Evolutionary conservation across 169 alveolate genomes (phyloP).

Genomic region (Eimeria sp.): DNA sequence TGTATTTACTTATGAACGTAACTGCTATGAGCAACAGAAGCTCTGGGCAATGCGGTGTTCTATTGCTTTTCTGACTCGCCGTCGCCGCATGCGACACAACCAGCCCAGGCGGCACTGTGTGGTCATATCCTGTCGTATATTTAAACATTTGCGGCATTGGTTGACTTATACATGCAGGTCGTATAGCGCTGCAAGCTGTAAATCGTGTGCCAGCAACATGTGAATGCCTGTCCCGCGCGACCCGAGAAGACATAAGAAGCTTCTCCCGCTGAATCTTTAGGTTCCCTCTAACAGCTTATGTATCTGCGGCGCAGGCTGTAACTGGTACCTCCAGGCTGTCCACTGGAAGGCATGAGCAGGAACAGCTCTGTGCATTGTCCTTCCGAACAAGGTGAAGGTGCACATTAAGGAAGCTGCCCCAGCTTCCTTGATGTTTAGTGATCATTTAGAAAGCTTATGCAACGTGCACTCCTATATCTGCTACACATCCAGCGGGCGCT

Average conservation of each 20-base stretch:
- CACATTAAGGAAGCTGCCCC: neutral
- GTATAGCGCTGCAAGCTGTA: neutral
- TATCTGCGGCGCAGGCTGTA: neutral
- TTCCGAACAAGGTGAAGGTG: neutral
- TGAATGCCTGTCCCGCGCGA: neutral
- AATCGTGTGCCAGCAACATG: neutral
- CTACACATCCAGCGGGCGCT: neutral
- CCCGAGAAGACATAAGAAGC: neutral
- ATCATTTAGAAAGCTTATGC: neutral
- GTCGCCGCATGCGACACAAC: neutral
- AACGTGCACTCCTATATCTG: neutral
- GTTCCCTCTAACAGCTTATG: neutral
- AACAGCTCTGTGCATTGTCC: neutral
- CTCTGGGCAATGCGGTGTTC: neutral
- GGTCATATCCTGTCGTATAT: neutral
- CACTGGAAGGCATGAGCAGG: neutral
- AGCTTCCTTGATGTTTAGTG: too few species aligned
- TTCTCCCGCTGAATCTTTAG: neutral
- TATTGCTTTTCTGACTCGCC: neutral
- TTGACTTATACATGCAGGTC: neutral
- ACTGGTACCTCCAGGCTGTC: neutral
- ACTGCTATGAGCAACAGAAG: slow-evolving; percentile 28
- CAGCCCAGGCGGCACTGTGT: neutral
- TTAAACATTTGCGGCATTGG: neutral
- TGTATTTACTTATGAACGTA: neutral